Evolutionary conservation across 108 stramenopile species (phyloP).

Genomic region (Cyclotella choctawhatcheeana): DNA sequence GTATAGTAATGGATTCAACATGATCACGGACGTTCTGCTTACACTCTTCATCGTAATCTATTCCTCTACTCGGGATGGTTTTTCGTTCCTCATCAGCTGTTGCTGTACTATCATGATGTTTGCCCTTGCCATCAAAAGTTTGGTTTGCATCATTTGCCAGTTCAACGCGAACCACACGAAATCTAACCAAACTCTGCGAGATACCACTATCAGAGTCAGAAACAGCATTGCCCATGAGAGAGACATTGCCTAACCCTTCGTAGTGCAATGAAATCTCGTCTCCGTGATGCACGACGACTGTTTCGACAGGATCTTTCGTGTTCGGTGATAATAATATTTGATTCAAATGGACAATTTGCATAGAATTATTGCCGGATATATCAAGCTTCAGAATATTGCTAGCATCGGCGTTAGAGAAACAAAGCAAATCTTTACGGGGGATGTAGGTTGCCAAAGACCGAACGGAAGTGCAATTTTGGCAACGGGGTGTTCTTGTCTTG

Average conservation of each 20-base stretch:
- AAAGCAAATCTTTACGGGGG: constrained; percentile 7
- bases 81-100: no score
- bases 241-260: neutral
- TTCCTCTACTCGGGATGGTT: no score
- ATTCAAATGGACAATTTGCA: constrained; percentile 12
- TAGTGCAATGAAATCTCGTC: constrained; percentile 7
- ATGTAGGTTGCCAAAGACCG: constrained; percentile 13
- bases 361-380: constrained; percentile 13
- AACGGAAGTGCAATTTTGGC: neutral
- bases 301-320: neutral
- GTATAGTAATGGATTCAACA: no score
- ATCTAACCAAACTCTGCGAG: neutral
- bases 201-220: neutral
- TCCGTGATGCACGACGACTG: neutral
- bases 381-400: neutral
- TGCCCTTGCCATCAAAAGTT: constrained; percentile 1
- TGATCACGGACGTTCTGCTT: no score
- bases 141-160: neutral
- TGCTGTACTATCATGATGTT: neutral
- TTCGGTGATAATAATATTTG: neutral
- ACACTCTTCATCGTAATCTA: no score
- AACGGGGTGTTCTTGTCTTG: neutral
- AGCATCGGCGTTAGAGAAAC: neutral
- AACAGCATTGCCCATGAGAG: no score
- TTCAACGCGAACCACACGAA: neutral